Evolutionary conservation across 148 eudicot species (phyloP).

Genomic region (Camellia granthamiana): DNA sequence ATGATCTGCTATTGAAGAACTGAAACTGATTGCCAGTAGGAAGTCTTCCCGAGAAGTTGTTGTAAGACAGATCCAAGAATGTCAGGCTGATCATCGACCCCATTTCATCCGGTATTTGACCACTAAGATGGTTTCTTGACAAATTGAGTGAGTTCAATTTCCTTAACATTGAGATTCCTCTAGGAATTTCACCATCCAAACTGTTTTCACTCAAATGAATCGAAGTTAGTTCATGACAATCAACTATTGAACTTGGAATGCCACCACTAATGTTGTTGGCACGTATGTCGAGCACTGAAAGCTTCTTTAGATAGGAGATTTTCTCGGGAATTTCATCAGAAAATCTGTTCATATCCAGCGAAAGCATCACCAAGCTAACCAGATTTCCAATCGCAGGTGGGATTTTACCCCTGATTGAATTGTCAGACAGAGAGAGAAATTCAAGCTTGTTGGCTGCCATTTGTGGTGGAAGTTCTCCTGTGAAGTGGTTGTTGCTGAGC

Average conservation of each 20-base stretch:
- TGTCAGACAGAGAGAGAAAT: conserved; percentile 30
- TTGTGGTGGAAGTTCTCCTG: conserved; percentile 40
- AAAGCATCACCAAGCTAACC: conserved; percentile 18
- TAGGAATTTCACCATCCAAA: conserved; percentile 38
- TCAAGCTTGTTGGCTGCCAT: conserved; percentile 24
- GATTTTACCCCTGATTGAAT: conserved; percentile 31
- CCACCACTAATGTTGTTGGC: conserved; percentile 31
- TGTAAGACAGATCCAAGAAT: conserved; percentile 36
- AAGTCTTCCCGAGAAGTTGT: conserved; percentile 37
- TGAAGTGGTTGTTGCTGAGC: conserved; percentile 32
- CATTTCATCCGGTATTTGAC: conserved; percentile 33
- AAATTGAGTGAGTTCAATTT: conserved; percentile 29
- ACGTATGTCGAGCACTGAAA: conserved; percentile 27
- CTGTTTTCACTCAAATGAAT: conserved; percentile 41
- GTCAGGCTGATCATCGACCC: conserved; percentile 26
- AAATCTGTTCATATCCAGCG: conserved; percentile 27
- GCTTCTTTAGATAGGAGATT: conserved; percentile 21
- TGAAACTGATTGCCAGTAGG: conserved; percentile 30
- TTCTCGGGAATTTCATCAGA: conserved; percentile 41
- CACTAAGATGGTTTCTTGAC: conserved; percentile 32
- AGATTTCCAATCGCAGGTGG: conserved; percentile 27
- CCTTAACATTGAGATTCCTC: conserved; percentile 14
- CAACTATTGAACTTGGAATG: conserved; percentile 30
- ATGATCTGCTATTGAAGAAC: conserved; percentile 28
- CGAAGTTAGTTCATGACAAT: conserved; percentile 19